Conservation (phyloP, 1,284 basidiomycete genomes). For the Trametes pubescens region DNA sequence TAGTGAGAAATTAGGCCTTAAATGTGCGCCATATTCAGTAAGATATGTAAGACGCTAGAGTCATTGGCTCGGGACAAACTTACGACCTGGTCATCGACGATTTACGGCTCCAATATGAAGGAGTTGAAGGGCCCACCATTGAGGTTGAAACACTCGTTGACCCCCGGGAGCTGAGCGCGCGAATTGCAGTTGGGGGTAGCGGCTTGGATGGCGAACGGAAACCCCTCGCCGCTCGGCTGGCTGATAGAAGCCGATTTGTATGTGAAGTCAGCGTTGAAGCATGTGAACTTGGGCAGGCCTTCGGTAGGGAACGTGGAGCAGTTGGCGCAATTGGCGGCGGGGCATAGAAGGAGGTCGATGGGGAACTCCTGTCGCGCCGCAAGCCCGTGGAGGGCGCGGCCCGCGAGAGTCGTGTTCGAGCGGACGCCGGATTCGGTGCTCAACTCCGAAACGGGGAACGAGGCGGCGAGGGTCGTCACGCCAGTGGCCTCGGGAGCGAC, state of each 20-base stretch:
- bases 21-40: no score
- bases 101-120: background rate
- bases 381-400: background rate
- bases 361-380: constrained; percentile 15
- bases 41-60: no score
- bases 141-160: background rate
- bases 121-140: background rate
- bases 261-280: background rate
- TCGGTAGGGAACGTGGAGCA: constrained; percentile 5
- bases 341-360: constrained; percentile 11
- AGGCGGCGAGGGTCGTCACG: background rate
- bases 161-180: background rate
- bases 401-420: constrained; percentile 2
- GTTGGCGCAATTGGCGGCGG: background rate
- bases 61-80: no score
- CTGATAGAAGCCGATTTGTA: background rate
- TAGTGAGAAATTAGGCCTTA: no score
- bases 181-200: background rate
- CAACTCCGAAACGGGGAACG: background rate
- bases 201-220: constrained; percentile 2
- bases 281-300: background rate
- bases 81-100: no score
- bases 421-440: background rate
- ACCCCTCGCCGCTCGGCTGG: constrained; percentile 8
- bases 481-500: background rate